Percentiles rank a stretch among this genome's conserved stretches.
Evolutionary conservation across 306 rosid species (phyloP).

Genomic region (Quercus alba): DNA sequence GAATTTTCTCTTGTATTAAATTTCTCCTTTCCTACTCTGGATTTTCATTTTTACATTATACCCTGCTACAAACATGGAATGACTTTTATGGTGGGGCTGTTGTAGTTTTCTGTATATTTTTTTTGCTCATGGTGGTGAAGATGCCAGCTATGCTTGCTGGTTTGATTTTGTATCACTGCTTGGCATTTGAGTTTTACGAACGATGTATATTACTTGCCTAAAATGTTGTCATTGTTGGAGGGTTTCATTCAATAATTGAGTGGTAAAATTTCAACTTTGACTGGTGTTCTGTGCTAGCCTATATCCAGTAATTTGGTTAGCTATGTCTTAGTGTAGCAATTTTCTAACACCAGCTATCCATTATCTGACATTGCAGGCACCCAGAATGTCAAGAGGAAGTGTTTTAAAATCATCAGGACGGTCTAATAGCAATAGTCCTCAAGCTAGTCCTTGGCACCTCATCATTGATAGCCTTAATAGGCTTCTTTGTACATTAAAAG

Average conservation of each 20-base stretch:
- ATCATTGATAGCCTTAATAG: slow-evolving; percentile 51
- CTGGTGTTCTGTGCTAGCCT: not conserved
- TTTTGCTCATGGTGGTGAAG: not conserved
- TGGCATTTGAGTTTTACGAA: not conserved
- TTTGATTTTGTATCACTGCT: not conserved
- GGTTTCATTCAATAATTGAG: not conserved
- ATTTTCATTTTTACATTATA: not conserved
- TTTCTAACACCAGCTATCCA: slow-evolving; percentile 21
- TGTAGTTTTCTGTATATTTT: not conserved
- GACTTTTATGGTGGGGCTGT: not conserved
- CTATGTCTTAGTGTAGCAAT: not conserved
- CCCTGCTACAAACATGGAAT: not conserved
- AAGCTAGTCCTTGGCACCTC: slow-evolving; percentile 52
- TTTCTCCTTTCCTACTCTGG: not conserved
- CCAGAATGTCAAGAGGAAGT: slow-evolving; percentile 41
- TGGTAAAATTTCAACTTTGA: not conserved
- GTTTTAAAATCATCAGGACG: slow-evolving; percentile 36
- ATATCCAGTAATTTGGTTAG: slow-evolving; percentile 7
- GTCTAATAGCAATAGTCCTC: slow-evolving; percentile 30
- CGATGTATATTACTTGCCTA: not conserved
- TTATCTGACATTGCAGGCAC: slow-evolving; percentile 56
- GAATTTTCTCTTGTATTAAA: not conserved
- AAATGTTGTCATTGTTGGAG: not conserved
- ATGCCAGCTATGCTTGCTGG: not conserved
- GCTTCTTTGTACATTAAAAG: slow-evolving; percentile 59